Evolutionary conservation across 1,284 basidiomycete species (phyloP).

Genomic region (Ceratobasidium sp.): DNA sequence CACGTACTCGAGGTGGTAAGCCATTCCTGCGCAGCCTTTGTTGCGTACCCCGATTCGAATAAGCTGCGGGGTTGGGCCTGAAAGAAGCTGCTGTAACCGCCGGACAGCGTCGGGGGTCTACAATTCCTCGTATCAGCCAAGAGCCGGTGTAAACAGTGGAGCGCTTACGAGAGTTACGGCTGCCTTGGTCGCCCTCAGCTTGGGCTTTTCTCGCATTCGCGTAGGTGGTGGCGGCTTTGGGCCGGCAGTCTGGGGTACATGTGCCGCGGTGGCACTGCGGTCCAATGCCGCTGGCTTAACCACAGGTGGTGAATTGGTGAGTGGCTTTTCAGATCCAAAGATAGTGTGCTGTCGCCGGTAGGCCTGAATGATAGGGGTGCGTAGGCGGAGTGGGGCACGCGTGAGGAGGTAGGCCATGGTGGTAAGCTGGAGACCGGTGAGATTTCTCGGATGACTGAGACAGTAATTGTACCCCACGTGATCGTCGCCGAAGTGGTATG

Average conservation of each 20-base stretch:
- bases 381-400: slow-evolving; percentile 14
- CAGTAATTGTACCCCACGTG: slow-evolving; percentile 4
- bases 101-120: slow-evolving; percentile 84
- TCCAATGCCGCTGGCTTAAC: slow-evolving; percentile 28
- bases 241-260: slow-evolving; percentile 70
- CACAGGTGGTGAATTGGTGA: slow-evolving; percentile 38
- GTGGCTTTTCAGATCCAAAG: slow-evolving; percentile 13
- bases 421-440: not conserved
- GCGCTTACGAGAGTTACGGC: slow-evolving; percentile 79
- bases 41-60: slow-evolving; percentile 96
- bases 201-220: slow-evolving; percentile 66
- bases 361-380: slow-evolving; percentile 10
- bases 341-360: slow-evolving; percentile 24
- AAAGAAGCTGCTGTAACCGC: slow-evolving; percentile 73
- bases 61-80: slow-evolving; percentile 84
- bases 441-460: slow-evolving; percentile 29
- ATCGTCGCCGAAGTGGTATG: not conserved
- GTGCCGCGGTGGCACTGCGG: slow-evolving; percentile 42
- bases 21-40: slow-evolving; percentile 98
- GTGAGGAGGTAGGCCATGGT: slow-evolving; percentile 25
- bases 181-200: slow-evolving; percentile 77
- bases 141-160: slow-evolving; percentile 13
- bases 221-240: slow-evolving; percentile 71
- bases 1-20: slow-evolving; percentile 97
- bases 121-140: slow-evolving; percentile 33